A percentile compares a stretch with the other conserved stretches of the same genome.
Conservation (phyloP, 352 stramenopile species). For the Thalassiosira ordinaria region DNA sequence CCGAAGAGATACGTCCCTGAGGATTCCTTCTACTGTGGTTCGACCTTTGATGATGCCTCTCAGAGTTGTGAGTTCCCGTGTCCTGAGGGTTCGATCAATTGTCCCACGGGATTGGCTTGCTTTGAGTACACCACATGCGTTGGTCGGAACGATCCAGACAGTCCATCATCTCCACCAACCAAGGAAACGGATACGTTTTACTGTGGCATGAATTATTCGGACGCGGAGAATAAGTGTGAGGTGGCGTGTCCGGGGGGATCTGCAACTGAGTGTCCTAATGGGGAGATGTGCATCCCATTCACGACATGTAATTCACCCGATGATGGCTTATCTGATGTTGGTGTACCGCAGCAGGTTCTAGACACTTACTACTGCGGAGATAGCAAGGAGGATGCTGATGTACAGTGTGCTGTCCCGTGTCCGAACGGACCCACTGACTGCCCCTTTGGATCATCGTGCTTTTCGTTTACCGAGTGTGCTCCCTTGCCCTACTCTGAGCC, state of each 20-base stretch:
- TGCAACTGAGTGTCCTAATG: constrained; percentile 35
- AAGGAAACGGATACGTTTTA: constrained; percentile 50
- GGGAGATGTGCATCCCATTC: constrained; percentile 63
- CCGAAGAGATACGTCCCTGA: constrained; percentile 1
- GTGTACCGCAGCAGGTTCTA: constrained; percentile 18
- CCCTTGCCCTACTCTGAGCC: neutral
- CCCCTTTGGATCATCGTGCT: constrained; percentile 22
- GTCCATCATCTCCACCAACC: constrained; percentile 26
- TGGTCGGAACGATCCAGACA: constrained; percentile 11
- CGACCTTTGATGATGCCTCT: constrained; percentile 30
- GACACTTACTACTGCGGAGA: constrained; percentile 45
- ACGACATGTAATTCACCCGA: constrained; percentile 36
- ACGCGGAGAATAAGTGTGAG: constrained; percentile 51
- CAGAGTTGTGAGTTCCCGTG: constrained; percentile 32
- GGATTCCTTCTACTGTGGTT: constrained; percentile 56
- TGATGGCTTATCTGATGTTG: too few species aligned
- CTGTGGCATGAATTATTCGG: constrained; percentile 49
- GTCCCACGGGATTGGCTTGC: constrained; percentile 46
- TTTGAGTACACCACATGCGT: constrained; percentile 61
- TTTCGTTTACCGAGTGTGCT: constrained; percentile 45
- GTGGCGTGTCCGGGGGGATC: constrained; percentile 38
- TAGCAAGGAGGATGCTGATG: constrained; percentile 46
- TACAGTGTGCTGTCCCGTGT: constrained; percentile 38
- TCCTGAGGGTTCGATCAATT: constrained; percentile 33
- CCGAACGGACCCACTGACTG: constrained; percentile 17